phyloP scores from a whole-genome alignment of 2,329 filamentous ascomycete genomes.

The Xylaria arbuscula region DNA sequence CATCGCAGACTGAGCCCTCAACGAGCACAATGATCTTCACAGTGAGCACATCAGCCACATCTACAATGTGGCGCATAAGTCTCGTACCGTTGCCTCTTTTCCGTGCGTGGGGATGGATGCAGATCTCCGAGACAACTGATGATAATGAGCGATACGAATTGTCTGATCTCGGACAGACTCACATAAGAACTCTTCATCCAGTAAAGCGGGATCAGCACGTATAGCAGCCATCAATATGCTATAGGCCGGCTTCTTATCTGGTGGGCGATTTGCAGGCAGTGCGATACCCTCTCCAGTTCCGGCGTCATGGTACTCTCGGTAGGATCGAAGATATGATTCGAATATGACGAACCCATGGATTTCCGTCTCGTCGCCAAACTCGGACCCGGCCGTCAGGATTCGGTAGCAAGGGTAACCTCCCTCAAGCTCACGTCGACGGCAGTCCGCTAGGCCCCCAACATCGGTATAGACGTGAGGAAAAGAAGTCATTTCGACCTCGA shows the following conservation, averaged over 20 bases:
- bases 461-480: slow-evolving; percentile 36
- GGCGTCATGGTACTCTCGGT: slow-evolving; percentile 22
- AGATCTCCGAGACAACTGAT: slow-evolving; percentile 37
- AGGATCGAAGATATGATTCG: slow-evolving; percentile 34
- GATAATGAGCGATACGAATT: slow-evolving; percentile 17
- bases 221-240: slow-evolving; percentile 34
- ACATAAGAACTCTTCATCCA: slow-evolving; percentile 37
- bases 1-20: slow-evolving; percentile 34
- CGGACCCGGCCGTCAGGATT: slow-evolving; percentile 14
- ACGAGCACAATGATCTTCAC: slow-evolving; percentile 35
- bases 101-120: slow-evolving; percentile 31
- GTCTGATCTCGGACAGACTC: slow-evolving; percentile 7
- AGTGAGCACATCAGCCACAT: slow-evolving; percentile 30
- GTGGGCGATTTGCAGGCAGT: slow-evolving; percentile 33
- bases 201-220: slow-evolving; percentile 33
- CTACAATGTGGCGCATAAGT: slow-evolving; percentile 35
- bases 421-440: slow-evolving; percentile 31
- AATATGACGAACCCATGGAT: slow-evolving; percentile 33
- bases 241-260: slow-evolving; percentile 32
- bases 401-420: slow-evolving; percentile 29
- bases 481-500: slow-evolving; percentile 32
- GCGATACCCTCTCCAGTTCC: slow-evolving; percentile 29
- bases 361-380: neutral
- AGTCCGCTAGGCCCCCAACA: slow-evolving; percentile 7
- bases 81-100: slow-evolving; percentile 32